A percentile compares a stretch with the other conserved stretches of the same genome.
Evolutionary conservation across 768 basidiomycete genomes (phyloP).

Genomic region (Amanita jacksonii): DNA sequence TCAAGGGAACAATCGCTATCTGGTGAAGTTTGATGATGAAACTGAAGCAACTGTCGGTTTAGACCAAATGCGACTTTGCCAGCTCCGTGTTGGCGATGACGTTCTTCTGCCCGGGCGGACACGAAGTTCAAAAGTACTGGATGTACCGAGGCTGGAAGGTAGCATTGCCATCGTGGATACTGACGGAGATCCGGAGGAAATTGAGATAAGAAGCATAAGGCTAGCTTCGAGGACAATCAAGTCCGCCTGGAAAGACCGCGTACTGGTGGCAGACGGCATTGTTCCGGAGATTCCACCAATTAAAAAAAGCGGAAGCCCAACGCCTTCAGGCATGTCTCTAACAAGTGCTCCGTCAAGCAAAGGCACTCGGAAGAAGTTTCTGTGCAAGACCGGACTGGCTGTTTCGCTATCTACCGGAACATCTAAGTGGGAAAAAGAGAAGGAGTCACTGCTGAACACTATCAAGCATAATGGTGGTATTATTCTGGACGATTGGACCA

Average conservation of each 20-base stretch:
- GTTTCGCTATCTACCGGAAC: slow-evolving; percentile 39
- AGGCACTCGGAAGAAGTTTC: slow-evolving; percentile 24
- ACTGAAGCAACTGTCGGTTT: slow-evolving; percentile 36
- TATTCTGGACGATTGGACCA: slow-evolving; percentile 55
- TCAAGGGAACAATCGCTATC: slow-evolving; percentile 24
- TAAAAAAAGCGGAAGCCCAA: slow-evolving; percentile 25
- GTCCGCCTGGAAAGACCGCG: slow-evolving; percentile 45
- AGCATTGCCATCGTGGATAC: slow-evolving; percentile 26
- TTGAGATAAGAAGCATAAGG: slow-evolving; percentile 31
- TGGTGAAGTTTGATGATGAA: slow-evolving; percentile 61
- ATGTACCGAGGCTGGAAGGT: slow-evolving; percentile 21
- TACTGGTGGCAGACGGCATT: slow-evolving; percentile 31
- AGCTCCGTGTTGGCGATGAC: slow-evolving; percentile 45
- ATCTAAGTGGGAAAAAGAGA: slow-evolving; percentile 29
- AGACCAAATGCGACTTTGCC: slow-evolving; percentile 43
- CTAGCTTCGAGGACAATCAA: slow-evolving; percentile 43
- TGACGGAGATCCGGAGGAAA: slow-evolving; percentile 27
- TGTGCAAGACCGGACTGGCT: slow-evolving; percentile 47
- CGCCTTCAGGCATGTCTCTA: slow-evolving; percentile 41
- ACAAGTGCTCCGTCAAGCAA: slow-evolving; percentile 24
- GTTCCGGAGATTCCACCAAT: slow-evolving; percentile 31
- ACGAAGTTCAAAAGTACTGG: slow-evolving; percentile 25
- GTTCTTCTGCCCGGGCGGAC: slow-evolving; percentile 30
- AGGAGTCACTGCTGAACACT: slow-evolving; percentile 28
- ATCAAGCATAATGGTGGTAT: slow-evolving; percentile 46